Base-by-base conservation (phyloP, 2,329 filamentous ascomycete genomes). In the Xylariales sp. region DNA sequence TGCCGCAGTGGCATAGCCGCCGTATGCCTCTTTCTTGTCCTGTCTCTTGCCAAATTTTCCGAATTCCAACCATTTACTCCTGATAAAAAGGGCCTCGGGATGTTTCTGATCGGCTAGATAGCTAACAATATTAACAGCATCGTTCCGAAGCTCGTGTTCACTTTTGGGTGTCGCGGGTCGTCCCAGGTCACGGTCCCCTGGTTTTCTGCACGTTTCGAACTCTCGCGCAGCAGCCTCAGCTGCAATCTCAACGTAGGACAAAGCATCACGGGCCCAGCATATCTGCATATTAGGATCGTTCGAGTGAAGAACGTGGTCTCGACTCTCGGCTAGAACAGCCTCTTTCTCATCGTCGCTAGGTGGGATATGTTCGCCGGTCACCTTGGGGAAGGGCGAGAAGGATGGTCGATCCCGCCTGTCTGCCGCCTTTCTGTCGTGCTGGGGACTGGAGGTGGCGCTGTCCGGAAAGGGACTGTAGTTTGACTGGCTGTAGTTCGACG, bases 201-300 rank as follows among this genome's bases (percentile, higher is more conserved):
- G 35, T 10, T 25, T 38, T 57, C 66, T 58, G 46, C 59, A n/a
- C 47, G 58, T 40, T 45, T 63, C 57, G 49, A 63, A 61, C 31
- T 90, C 76, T 43, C 88, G 80, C 45, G 81, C 70, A 54, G 85
- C 80, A 46, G 90, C 84, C 53, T 94, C 84, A 56, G 84, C 78
- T 36, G 87, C 79, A 43, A 89, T 83, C 57, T 96, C 91, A 22
- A 91, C 88, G 71, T 89, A 96, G 40, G 83, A 80, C 45, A 98
- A 74, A 32, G 89, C 84, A 65, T 97, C 93, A 58, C 94, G 86
- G 29, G 93, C 91, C 93, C 93, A 98, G 46, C 88, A 88, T 56
- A 98, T 76, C 69, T 98, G 93, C 81, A 95, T 94, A 53, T 94
- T 84, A 36, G 94, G 88, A 61, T 98, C 90, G 57, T 94, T 94